These are phyloP conservation scores for Boletellus deceptivus DNA, from an alignment of 1,284 basidiomycete genomes.

Conservation along the genomic window DNA sequence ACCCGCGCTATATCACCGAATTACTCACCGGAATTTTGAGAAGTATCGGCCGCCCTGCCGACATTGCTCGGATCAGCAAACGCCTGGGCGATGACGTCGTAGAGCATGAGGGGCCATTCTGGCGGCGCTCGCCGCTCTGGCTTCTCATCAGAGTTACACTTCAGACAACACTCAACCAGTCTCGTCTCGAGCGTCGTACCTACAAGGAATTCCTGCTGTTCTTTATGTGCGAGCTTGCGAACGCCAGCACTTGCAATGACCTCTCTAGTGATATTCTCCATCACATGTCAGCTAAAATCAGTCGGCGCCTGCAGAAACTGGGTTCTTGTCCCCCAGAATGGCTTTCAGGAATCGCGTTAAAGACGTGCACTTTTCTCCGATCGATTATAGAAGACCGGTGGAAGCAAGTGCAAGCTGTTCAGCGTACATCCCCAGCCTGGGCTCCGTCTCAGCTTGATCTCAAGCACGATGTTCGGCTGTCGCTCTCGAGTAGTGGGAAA, in stretches of 20 bases:
- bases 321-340: slow-evolving; percentile 2
- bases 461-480: slow-evolving; percentile 28
- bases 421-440: slow-evolving; percentile 22
- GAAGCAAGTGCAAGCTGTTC: slow-evolving; percentile 1
- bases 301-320: slow-evolving; percentile 37
- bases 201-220: slow-evolving; percentile 49
- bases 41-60: too few species aligned
- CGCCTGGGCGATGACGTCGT: slow-evolving; percentile 34
- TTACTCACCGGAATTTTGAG: too few species aligned
- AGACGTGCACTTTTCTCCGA: slow-evolving; percentile 5
- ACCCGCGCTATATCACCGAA: too few species aligned
- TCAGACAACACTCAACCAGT: slow-evolving; percentile 38
- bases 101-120: too few species aligned
- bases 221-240: slow-evolving; percentile 34
- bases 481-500: slow-evolving; percentile 25
- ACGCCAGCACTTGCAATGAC: slow-evolving; percentile 12
- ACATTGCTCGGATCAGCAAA: slow-evolving; percentile 28
- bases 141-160: slow-evolving; percentile 35
- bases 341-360: slow-evolving; percentile 1
- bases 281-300: slow-evolving; percentile 29
- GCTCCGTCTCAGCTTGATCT: slow-evolving; percentile 26
- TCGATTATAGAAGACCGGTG: slow-evolving; percentile 6
- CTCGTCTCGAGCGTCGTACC: slow-evolving; percentile 12
- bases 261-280: slow-evolving; percentile 34
- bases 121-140: slow-evolving; percentile 38